phyloP scores from a whole-genome alignment of 2,329 filamentous ascomycete genomes.

The Aureobasidium pullulans region DNA sequence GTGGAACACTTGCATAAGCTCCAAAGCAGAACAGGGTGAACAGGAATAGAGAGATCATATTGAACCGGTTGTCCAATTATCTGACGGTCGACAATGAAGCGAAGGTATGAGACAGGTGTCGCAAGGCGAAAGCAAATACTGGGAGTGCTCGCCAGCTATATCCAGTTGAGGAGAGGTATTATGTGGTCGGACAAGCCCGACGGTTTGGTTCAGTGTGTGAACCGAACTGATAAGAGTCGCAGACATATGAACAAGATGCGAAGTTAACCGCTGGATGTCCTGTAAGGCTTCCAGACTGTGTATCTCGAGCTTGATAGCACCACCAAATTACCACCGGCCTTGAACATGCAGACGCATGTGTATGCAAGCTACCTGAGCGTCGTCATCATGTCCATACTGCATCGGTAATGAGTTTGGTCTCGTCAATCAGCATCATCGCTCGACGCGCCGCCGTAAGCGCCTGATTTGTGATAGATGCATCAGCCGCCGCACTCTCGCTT shows the following conservation, averaged over 20 bases:
- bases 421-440: too few species aligned
- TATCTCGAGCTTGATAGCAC: too few species aligned
- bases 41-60: not conserved
- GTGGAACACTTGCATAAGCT: not conserved
- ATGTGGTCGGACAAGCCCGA: not conserved
- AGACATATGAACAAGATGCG: not conserved
- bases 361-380: too few species aligned
- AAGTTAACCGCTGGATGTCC: not conserved
- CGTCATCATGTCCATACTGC: too few species aligned
- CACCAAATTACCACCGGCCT: too few species aligned
- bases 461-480: not conserved
- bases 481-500: too few species aligned
- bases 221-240: not conserved
- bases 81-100: not conserved
- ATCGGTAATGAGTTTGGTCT: too few species aligned
- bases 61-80: not conserved
- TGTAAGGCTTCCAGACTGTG: too few species aligned
- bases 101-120: too few species aligned
- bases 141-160: not conserved
- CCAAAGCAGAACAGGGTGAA: not conserved
- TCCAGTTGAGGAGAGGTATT: not conserved
- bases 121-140: too few species aligned
- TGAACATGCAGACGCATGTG: too few species aligned
- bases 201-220: not conserved
- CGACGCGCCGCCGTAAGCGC: not conserved